Percentiles rank a stretch among this genome's conserved stretches.
phyloP scores from a whole-genome alignment of 495 filamentous ascomycete species.

The Alectoria sarmentosa region DNA sequence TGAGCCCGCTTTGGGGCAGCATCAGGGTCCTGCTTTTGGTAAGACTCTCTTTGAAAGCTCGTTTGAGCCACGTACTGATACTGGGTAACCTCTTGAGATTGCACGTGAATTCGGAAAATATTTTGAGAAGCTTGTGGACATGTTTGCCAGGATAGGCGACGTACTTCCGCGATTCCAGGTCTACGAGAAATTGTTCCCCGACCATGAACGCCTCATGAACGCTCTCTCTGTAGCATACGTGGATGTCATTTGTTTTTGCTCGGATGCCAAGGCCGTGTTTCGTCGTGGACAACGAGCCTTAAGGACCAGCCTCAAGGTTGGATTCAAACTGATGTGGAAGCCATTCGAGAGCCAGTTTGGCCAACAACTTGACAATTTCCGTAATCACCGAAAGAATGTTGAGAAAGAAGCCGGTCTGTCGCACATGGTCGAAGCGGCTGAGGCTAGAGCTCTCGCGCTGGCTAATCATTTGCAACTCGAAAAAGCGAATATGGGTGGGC shows the following conservation, averaged over 20 bases:
- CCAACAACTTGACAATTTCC: constrained; percentile 18
- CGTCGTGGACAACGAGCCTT: constrained; percentile 2
- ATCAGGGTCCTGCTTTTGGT: constrained; percentile 35
- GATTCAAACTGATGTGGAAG: constrained; percentile 23
- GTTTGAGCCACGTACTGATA: neutral
- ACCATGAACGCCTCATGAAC: constrained; percentile 29
- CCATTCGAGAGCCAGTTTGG: constrained; percentile 27
- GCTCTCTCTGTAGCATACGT: constrained; percentile 34
- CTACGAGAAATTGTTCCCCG: constrained; percentile 30
- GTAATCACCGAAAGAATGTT: constrained; percentile 22
- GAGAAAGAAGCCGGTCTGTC: constrained; percentile 25
- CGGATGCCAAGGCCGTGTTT: constrained; percentile 30
- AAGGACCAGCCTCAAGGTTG: neutral
- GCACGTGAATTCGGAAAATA: constrained; percentile 33
- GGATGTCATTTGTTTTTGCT: constrained; percentile 36
- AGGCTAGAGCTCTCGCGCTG: constrained; percentile 18
- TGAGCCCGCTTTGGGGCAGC: constrained; percentile 40
- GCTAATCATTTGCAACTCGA: constrained; percentile 17
- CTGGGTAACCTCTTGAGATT: constrained; percentile 12
- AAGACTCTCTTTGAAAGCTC: neutral
- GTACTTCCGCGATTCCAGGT: constrained; percentile 33
- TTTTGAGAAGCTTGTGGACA: constrained; percentile 34
- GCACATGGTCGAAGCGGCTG: constrained; percentile 27
- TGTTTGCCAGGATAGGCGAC: constrained; percentile 36
- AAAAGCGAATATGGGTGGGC: constrained; percentile 11